Base-by-base conservation (phyloP, 257 asterid genomes). In the Solanum raphanifolium region DNA sequence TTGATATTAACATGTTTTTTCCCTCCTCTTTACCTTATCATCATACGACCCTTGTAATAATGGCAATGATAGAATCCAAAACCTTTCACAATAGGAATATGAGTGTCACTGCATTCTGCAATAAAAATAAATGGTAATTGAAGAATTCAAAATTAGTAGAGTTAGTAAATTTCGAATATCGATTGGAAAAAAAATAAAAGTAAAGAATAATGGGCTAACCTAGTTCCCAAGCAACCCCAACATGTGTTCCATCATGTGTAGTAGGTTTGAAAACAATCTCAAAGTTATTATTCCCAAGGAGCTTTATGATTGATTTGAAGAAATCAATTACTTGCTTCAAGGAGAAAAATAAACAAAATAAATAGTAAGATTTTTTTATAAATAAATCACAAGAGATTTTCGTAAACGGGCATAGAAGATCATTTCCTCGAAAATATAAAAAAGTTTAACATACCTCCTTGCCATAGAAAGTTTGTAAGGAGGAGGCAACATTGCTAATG, bases 321-420 rank as follows among this genome's bases (percentile, higher is more conserved):
- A 94, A 95, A 72, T 52, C 93, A 74, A 95, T 60, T 66, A 93
- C 96, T 93, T 93, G 94, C 98, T 95, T 89, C 95, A 90, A 69
- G 2, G 75, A 83, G 11, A 60, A 34, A 48, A 23, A 7, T 38
- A 5, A 25, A 25, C 60, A 81, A 35, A 81, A 35, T 23, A 52
- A 18, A 16, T 6, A 18, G 62, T 52, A 46, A 13, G 55, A 46
- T 13, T 46, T 46, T 46, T 43, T 43, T 18, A 0, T 6, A 18
- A 52, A 52, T 52, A 16, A 52, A 52, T 52, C 52, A 43, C 18
- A 43, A 43, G 23, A 16, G 3, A 16, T 52, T 5, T 52, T 52
- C 9, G 9, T 52, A 52, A 2, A 52, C 0, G 1, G n/a, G 3
- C 23, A 18, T 52, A 52, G 9, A 16, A 52, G 62, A 52, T 52